A percentile compares a stretch with the other conserved stretches of the same genome.
Conservation (phyloP, 371 early-diverging fungal genomes). For the Mortierella sp. region DNA sequence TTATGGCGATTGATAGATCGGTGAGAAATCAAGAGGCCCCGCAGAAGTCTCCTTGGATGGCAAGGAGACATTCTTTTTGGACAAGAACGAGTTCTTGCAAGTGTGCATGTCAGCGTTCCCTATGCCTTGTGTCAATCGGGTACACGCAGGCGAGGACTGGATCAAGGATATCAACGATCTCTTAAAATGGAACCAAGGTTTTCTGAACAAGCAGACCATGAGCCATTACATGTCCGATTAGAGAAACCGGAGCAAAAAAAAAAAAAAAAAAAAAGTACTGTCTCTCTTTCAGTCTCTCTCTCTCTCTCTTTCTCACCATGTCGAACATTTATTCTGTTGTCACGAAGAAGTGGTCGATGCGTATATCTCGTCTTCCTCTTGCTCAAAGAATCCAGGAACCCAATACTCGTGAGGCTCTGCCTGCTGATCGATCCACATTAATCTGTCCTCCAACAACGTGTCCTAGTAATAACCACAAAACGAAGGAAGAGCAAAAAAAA, state of each 20-base stretch:
- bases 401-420: slow-evolving; percentile 73
- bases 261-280: no score
- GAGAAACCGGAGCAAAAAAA: neutral
- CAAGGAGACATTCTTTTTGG: slow-evolving; percentile 73
- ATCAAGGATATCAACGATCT: slow-evolving; percentile 83
- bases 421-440: slow-evolving; percentile 87
- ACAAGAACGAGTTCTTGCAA: slow-evolving; percentile 75
- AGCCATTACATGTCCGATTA: slow-evolving; percentile 56
- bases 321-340: no score
- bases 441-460: slow-evolving; percentile 78
- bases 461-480: slow-evolving; percentile 61
- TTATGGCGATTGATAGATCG: slow-evolving; percentile 59
- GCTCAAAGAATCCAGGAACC: slow-evolving; percentile 81
- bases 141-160: slow-evolving; percentile 76
- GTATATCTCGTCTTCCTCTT: slow-evolving; percentile 54
- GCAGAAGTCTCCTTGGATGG: slow-evolving; percentile 81
- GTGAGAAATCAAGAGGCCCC: slow-evolving; percentile 68
- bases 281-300: no score
- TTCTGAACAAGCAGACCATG: slow-evolving; percentile 61
- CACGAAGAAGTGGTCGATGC: no score
- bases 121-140: slow-evolving; percentile 79
- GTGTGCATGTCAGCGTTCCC: slow-evolving; percentile 81
- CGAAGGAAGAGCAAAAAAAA: no score
- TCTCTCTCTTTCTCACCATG: no score
- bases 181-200: slow-evolving; percentile 85